A percentile compares a stretch with the other conserved stretches of the same genome.
Conservation (phyloP, 768 basidiomycete species). For the Russula dissimulans region DNA sequence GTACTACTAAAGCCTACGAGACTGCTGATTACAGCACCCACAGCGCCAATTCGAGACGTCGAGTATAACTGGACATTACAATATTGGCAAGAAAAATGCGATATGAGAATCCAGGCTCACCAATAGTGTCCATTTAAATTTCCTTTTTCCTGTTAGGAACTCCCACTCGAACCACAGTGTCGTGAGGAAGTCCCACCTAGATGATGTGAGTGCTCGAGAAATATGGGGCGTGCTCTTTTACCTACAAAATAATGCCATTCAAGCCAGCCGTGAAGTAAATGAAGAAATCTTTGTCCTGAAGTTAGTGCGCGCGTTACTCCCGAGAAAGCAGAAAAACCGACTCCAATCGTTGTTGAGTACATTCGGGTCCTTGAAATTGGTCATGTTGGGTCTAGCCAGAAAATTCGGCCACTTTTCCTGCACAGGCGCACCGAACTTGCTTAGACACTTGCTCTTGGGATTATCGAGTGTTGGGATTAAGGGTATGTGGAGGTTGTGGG, state of each 20-base stretch:
- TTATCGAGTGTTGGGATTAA: too few relatives aligned
- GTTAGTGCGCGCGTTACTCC: neutral
- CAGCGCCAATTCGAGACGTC: neutral
- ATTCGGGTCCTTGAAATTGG: neutral
- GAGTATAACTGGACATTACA: conserved; percentile 3
- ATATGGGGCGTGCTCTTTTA: neutral
- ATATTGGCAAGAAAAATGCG: neutral
- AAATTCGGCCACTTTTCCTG: too few relatives aligned
- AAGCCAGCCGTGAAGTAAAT: neutral
- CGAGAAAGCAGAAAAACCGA: neutral
- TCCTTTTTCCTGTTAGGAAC: neutral
- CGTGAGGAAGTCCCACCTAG: conserved; percentile 10
- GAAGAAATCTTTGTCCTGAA: neutral
- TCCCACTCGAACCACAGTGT: conserved; percentile 5
- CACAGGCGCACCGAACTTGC: too few relatives aligned
- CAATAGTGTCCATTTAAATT: conserved; percentile 3
- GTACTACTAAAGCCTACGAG: neutral
- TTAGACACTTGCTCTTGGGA: too few relatives aligned
- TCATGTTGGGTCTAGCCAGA: neutral
- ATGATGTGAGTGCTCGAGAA: neutral
- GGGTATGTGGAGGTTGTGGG: too few relatives aligned
- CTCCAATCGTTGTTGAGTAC: neutral
- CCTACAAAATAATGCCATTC: conserved; percentile 5
- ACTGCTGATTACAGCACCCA: neutral
- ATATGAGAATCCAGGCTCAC: neutral